Conservation (phyloP, 495 filamentous ascomycete species). For the Ascobolus immersus region DNA sequence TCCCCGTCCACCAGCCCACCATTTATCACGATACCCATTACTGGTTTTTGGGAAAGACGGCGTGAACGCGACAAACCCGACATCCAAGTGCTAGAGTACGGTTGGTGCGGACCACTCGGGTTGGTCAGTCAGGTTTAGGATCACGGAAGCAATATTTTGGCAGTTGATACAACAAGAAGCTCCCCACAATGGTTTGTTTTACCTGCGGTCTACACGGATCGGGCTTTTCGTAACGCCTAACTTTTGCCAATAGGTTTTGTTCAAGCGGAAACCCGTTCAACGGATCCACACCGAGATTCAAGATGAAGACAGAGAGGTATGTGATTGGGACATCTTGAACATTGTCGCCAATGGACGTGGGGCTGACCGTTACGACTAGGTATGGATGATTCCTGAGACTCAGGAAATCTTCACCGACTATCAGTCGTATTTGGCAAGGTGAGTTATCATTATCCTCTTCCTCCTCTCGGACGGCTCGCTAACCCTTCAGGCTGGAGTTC, state of each 20-base stretch:
- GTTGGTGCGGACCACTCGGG: slow-evolving; percentile 5
- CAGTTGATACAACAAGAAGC: background rate
- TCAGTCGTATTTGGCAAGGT: slow-evolving; percentile 66
- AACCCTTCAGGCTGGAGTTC: slow-evolving; percentile 50
- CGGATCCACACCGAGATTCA: slow-evolving; percentile 38
- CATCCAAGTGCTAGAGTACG: background rate
- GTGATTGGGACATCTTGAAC: slow-evolving; percentile 6
- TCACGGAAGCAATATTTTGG: background rate
- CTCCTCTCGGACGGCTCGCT: slow-evolving; percentile 7
- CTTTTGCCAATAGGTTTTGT: slow-evolving; percentile 42
- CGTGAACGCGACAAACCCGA: background rate
- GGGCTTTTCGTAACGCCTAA: slow-evolving; percentile 4
- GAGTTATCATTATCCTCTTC: slow-evolving; percentile 13
- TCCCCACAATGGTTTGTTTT: slow-evolving; percentile 17
- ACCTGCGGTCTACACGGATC: slow-evolving; percentile 1
- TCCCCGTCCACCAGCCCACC: slow-evolving; percentile 16
- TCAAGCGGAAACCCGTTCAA: slow-evolving; percentile 87
- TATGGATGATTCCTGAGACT: slow-evolving; percentile 77
- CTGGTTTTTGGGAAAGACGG: background rate
- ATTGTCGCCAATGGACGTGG: background rate
- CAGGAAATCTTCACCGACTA: slow-evolving; percentile 76
- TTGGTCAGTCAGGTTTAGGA: slow-evolving; percentile 5
- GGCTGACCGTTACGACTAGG: slow-evolving; percentile 24
- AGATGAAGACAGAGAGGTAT: slow-evolving; percentile 58
- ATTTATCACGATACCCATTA: background rate